phyloP scores from a whole-genome alignment of 805 yeast genomes.

The Cyberlindnera suaveolens region DNA sequence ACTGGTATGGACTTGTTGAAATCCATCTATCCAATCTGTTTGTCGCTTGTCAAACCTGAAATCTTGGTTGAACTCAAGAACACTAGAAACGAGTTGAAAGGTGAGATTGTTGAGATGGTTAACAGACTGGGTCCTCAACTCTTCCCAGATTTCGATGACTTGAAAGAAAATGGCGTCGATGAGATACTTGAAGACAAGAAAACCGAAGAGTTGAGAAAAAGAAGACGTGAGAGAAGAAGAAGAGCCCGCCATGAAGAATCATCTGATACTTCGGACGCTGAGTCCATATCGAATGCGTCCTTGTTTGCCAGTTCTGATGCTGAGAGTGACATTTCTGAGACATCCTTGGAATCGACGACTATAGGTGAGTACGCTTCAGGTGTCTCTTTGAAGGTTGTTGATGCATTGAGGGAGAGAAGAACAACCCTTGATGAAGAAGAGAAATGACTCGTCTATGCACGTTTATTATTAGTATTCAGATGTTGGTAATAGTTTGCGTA shows the following conservation, averaged over 20 bases:
- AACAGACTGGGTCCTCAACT: conserved; percentile 79
- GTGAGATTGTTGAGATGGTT: conserved; percentile 71
- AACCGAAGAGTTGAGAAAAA: conserved; percentile 31
- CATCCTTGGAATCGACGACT: conserved; percentile 17
- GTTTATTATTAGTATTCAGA: no score
- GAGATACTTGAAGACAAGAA: conserved; percentile 30
- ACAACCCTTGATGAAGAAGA: conserved; percentile 1
- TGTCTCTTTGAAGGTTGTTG: conserved; percentile 21
- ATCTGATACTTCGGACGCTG: conserved; percentile 34
- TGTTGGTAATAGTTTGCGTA: no score
- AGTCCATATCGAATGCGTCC: conserved; percentile 34
- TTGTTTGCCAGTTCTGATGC: conserved; percentile 35
- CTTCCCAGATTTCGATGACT: conserved; percentile 73
- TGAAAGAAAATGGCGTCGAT: conserved; percentile 22
- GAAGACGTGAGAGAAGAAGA: conserved; percentile 27
- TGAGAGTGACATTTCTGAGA: conserved; percentile 25
- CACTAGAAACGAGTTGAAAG: conserved; percentile 55
- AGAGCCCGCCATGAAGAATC: conserved; percentile 2
- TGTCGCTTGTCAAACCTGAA: conserved; percentile 53
- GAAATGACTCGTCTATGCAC: not conserved
- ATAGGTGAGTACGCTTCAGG: conserved; percentile 17
- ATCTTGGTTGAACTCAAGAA: conserved; percentile 53
- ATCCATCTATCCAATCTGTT: conserved; percentile 73
- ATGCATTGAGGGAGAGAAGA: conserved; percentile 26
- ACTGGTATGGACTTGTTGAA: conserved; percentile 86